A percentile compares a stretch with the other conserved stretches of the same genome.
Conservation (phyloP, 2,329 filamentous ascomycete genomes). For the Cladosporium oxysporum region DNA sequence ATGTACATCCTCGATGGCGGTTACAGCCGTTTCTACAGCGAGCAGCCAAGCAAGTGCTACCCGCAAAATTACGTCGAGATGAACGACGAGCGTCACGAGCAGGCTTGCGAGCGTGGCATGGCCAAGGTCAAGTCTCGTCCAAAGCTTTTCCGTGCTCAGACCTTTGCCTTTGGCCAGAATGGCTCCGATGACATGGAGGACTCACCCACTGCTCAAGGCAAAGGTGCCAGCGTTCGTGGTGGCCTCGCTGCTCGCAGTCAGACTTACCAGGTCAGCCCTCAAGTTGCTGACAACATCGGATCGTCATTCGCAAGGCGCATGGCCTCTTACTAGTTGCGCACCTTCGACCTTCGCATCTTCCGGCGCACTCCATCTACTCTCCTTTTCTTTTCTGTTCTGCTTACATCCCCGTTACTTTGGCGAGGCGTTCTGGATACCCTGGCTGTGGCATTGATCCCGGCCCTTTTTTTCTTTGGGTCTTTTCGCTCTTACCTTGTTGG, state of each 20-base stretch:
- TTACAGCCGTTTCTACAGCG: conserved; percentile 87
- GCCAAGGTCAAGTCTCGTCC: conserved; percentile 88
- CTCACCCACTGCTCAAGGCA: conserved; percentile 56
- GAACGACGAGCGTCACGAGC: conserved; percentile 87
- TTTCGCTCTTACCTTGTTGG: conserved; percentile 12
- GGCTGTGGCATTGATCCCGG: conserved; percentile 3
- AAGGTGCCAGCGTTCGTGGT: conserved; percentile 22
- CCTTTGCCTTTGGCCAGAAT: conserved; percentile 88
- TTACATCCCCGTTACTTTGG: conserved; percentile 15
- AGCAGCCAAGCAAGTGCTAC: conserved; percentile 78
- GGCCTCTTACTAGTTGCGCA: conserved; percentile 36
- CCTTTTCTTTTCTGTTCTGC: neutral
- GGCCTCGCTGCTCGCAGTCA: conserved; percentile 32
- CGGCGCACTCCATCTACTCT: neutral
- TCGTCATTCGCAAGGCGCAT: conserved; percentile 37
- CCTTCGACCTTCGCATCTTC: neutral
- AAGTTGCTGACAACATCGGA: conserved; percentile 36
- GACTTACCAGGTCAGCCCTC: conserved; percentile 34
- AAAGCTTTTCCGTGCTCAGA: conserved; percentile 83
- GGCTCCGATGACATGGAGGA: conserved; percentile 59
- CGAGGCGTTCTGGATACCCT: conserved; percentile 20
- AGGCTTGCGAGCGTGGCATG: conserved; percentile 91
- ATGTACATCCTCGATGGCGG: conserved; percentile 96
- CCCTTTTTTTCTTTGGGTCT: conserved; percentile 9
- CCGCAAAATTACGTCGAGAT: conserved; percentile 97